phyloP scores from a whole-genome alignment of 176 grass and related monocot species.

The Musa itinerans region DNA sequence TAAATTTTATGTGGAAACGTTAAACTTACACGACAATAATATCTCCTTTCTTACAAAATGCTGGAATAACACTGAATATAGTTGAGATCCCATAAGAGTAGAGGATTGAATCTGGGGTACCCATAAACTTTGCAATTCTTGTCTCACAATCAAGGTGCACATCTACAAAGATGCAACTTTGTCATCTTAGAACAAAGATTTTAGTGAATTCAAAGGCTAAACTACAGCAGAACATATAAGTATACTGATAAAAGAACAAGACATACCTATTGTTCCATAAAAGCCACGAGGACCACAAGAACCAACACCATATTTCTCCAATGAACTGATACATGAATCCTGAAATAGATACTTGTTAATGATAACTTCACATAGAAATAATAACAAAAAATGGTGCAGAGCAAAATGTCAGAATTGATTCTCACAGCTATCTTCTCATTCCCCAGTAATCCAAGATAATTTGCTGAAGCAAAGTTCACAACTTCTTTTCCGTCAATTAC shows the following conservation, averaged over 20 bases:
- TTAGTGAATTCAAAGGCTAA: neutral
- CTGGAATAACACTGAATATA: constrained; percentile 96
- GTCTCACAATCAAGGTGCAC: constrained; percentile 91
- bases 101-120: constrained; percentile 80
- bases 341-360: constrained; percentile 24
- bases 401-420: constrained; percentile 17
- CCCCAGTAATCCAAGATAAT: constrained; percentile 90
- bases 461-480: constrained; percentile 87
- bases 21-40: constrained; percentile 81
- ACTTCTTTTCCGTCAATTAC: constrained; percentile 85
- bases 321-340: constrained; percentile 67
- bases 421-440: constrained; percentile 86
- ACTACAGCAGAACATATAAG: neutral
- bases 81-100: constrained; percentile 96
- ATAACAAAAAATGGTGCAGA: neutral
- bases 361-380: neutral
- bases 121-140: constrained; percentile 79
- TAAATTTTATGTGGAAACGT: neutral
- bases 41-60: constrained; percentile 97
- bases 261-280: constrained; percentile 87
- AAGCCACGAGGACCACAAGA: constrained; percentile 93
- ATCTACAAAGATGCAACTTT: constrained; percentile 47
- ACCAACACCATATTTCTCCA: constrained; percentile 98
- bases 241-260: constrained; percentile 8
- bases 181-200: neutral